Base-by-base conservation (phyloP, 1,139 yeast species). In the Candida frijolesensis region DNA sequence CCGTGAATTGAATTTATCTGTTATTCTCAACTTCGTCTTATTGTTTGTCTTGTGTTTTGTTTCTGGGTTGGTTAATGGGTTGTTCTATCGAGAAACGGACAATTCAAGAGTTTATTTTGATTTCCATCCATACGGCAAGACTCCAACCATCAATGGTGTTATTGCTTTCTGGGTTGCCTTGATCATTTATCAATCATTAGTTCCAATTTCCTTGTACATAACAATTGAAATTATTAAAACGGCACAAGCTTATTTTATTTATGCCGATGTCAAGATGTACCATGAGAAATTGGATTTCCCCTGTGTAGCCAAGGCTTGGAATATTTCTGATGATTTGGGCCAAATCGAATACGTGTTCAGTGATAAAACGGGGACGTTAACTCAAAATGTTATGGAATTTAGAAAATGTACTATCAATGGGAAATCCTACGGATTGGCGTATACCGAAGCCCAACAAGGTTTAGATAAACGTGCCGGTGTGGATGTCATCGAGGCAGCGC, bases 331-430 rank as follows among this genome's bases (percentile, higher is more conserved):
- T 71, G 99, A 94, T 68, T 77, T 94, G 62, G 99, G 99, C 32
- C 99, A 94, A 70, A 88, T 94, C 60, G 98, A 94, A 67, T 94
- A 92, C 64, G 85, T 94, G 44, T 94, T 94, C 69, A 89, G 96
- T 63, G 99, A 94, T 70, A 94, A 94, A 69, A 94, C 99, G 0
- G 99, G 99, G 53, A 94, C 99, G 0, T 76, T 94, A 60, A 94
- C 99, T 1, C 98, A 92, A 67, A 94, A 94, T 65, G 89, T 92
- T 40, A 94, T 94, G 99, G 97, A 92, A 68, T 92, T 92, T 71
- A 90, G 90, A 61, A 94, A 94, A 67, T 89, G 96, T 66, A 84
- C 97, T 2, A 87, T 94, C 53, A 84, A 84, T 61, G 98, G 99
- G 41, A 81, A 84, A 50, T 82, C 89, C 10, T 94, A 94, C 62